Evolutionary conservation across 768 basidiomycete species (phyloP).

Genomic region (Cystofilobasidium bisporidii): DNA sequence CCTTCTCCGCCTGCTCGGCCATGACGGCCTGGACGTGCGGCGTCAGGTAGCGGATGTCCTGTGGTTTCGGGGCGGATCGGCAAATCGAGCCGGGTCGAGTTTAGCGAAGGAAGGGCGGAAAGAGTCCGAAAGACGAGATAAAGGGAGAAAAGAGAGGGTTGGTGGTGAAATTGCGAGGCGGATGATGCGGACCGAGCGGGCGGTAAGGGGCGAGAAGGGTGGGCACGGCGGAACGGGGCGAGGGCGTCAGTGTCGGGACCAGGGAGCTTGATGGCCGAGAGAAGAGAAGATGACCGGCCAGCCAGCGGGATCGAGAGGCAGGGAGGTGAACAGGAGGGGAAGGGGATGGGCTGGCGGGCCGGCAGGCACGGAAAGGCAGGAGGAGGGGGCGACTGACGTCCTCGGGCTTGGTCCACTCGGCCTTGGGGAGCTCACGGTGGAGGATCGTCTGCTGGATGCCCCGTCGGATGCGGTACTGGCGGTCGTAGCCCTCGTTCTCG

Average conservation of each 20-base stretch:
- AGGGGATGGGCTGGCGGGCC: not conserved
- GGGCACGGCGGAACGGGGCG: not conserved
- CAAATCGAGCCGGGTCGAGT: too few species aligned
- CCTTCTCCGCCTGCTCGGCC: conserved; percentile 67
- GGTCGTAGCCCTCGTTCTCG: conserved; percentile 72
- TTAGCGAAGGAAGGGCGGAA: too few species aligned
- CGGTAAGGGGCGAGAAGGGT: too few species aligned
- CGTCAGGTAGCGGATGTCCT: conserved; percentile 86
- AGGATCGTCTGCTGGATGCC: conserved; percentile 68
- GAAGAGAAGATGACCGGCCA: not conserved
- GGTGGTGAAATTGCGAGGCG: too few species aligned
- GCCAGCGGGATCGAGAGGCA: not conserved
- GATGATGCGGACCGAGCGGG: too few species aligned
- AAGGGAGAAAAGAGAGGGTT: too few species aligned
- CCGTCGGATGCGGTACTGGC: conserved; percentile 77
- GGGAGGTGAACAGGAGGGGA: not conserved
- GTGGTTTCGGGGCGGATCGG: too few species aligned
- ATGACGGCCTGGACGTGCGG: conserved; percentile 64
- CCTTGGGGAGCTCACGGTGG: conserved; percentile 69
- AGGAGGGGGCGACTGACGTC: conserved; percentile 51
- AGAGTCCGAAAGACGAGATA: too few species aligned
- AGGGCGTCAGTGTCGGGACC: not conserved
- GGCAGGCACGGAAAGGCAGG: too few species aligned
- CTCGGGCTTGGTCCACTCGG: conserved; percentile 62
- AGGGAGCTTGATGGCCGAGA: not conserved